A percentile compares a stretch with the other conserved stretches of the same genome.
Conservation (phyloP, 2,329 filamentous ascomycete species). For the Teratosphaeriaceae sp. region DNA sequence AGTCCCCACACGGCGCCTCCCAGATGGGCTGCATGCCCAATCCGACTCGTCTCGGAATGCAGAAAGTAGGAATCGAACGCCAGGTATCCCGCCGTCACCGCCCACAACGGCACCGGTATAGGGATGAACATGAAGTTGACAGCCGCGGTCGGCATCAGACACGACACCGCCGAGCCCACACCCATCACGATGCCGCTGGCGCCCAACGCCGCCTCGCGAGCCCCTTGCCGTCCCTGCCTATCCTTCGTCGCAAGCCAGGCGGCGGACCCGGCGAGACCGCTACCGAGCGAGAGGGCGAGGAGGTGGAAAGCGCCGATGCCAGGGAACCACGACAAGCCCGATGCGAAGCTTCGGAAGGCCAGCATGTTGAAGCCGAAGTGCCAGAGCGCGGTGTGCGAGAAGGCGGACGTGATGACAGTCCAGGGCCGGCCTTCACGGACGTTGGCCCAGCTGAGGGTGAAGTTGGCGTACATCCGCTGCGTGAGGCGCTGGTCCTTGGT, state of each 20-base stretch:
- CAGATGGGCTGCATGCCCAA: conserved; percentile 40
- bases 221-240: neutral
- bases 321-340: conserved; percentile 26
- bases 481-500: conserved; percentile 16
- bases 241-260: conserved; percentile 17
- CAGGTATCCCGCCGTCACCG: conserved; percentile 30
- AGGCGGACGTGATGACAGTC: conserved; percentile 34
- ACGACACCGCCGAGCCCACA: conserved; percentile 32
- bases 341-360: conserved; percentile 32
- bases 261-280: conserved; percentile 18
- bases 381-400: conserved; percentile 30
- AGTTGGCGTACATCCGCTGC: conserved; percentile 21
- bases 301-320: conserved; percentile 22
- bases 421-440: conserved; percentile 28
- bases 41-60: conserved; percentile 19
- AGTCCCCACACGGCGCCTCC: conserved; percentile 37
- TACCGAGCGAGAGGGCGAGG: conserved; percentile 18
- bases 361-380: conserved; percentile 40
- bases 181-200: conserved; percentile 39
- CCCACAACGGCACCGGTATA: conserved; percentile 35
- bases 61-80: conserved; percentile 35
- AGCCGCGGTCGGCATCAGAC: conserved; percentile 29
- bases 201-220: conserved; percentile 21
- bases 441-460: conserved; percentile 26
- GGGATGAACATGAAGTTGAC: conserved; percentile 33